Base-by-base conservation (phyloP, 1,284 basidiomycete species). In the Retiboletus flavoniger region DNA sequence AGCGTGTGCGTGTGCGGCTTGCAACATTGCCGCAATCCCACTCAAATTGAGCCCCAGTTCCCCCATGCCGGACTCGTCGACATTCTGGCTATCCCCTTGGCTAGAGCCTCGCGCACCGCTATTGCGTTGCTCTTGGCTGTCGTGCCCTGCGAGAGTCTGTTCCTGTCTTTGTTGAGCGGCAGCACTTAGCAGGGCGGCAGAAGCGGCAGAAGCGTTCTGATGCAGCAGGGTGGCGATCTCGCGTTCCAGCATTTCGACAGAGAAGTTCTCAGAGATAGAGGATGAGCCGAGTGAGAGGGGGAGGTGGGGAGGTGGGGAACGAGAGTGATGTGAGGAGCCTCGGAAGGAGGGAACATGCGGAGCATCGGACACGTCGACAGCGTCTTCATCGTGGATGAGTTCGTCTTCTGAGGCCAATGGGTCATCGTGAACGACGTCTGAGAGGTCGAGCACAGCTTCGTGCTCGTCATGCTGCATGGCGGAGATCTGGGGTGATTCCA, bases 361-460 rank as follows among this genome's bases (percentile, higher is more conserved):
- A 49, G 56, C 50, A 66, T 68, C 60, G 58, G 62, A 51, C 53
- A 62, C 50, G 64, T 63, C 57, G 44, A 63, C 51, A 7, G 64
- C 47, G 51, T 72, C 68, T 17, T 67, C 56, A 53, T 79, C 74
- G 60, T 81, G 59, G 14, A 73, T 45, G 42, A 64, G 46, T 42
- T 63, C 69, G 17, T 73, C 69, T 19, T 73, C 70, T 29, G 71
- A 65, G 50, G 60, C 63, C 0, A 86, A 79, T 36, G 83, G 78
- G 54, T 87, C 84, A 64, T 88, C 85, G 67, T 88, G 85, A 40
- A 90, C 85, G 67, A 90, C 88, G 71, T 90, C 88, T 44, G 87
- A 89, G 61, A 90, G 80, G 65, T 83, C 79, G 57, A 90, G 78
- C 58, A 81, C 78, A 56, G 80, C 79, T 61, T 80, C 81, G 63